Base-by-base conservation (phyloP, 768 basidiomycete genomes). In the Xerocomus spinulosus region DNA sequence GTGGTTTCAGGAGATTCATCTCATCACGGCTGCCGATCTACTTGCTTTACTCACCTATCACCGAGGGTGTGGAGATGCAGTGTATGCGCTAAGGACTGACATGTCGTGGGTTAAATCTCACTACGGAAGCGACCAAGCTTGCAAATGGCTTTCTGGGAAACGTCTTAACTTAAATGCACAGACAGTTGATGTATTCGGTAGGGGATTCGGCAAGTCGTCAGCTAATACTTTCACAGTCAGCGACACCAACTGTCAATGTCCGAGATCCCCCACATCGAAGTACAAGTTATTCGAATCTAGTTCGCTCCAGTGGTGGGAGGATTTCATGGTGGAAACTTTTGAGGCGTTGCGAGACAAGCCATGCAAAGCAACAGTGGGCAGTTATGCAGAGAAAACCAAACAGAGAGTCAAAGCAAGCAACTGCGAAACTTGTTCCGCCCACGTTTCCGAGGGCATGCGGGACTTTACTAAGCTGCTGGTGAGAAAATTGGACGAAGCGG, bases 11-110 rank as follows among this genome's bases (percentile, higher is more conserved):
- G 68, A 67, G 44, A 53, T 72, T 1, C 51, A 53, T 2, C 17
- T 63, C 17, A 55, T 72, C 44, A 54, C 58, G 1, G 62, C 62
- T 0, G 13, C 48, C 1, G 60, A 62, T 12, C 46, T 70, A 3
- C 61, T 68, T 17, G 33, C 50, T 0, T 33, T 70, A 15, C 51
- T 63, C 39, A 52, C 38, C 37, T 57, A 66, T 23, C 63, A 59
- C 23, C 13, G 21, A 8, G 1, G 35, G 2, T 66, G 62, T 7
- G 39, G 54, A 0, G 33, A 54, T 0, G 59, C 55, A 8, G 49
- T 54, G 6, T 47, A 49, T 12, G 37, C 30, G 0, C 39, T 57
- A 4, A 38, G 30, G 44, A 14, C 2, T 0, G 33, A 59, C 23
- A 10, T 54, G 2, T 35, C 46, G 2, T 59, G 61, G 53, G 55